These are phyloP conservation scores for Cucurbita argyrosperma DNA, from an alignment of 306 rosid genomes.

Conservation along the genomic window DNA sequence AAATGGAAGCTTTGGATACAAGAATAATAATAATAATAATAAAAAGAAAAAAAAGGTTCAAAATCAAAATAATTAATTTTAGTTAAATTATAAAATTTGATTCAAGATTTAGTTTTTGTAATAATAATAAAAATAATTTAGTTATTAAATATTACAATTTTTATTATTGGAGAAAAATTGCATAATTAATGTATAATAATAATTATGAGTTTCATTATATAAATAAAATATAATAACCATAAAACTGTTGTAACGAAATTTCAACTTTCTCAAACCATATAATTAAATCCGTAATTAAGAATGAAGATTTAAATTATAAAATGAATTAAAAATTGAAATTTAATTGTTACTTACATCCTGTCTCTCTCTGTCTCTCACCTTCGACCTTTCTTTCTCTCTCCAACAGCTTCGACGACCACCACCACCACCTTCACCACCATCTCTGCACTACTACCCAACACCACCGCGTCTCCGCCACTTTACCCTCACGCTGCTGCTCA, in stretches of 20 bases:
- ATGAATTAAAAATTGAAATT: neutral
- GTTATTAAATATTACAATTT: no score
- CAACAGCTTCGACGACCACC: slow-evolving; percentile 13
- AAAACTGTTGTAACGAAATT: no score
- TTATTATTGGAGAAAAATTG: no score
- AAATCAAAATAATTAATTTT: neutral
- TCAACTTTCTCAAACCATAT: no score
- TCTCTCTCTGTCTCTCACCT: neutral
- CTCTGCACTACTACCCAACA: neutral
- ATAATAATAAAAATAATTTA: no score
- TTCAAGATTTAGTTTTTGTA: no score
- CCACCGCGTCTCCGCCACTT: slow-evolving; percentile 13
- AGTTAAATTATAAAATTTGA: no score
- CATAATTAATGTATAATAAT: no score
- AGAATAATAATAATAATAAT: neutral
- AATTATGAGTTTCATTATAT: no score
- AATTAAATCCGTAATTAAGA: no score
- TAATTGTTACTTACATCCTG: neutral
- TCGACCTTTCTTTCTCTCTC: slow-evolving; percentile 19
- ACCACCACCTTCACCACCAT: neutral
- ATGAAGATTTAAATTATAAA: neutral
- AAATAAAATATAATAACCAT: no score
- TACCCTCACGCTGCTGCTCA: neutral
- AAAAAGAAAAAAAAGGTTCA: neutral
- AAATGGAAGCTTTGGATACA: neutral